Percentiles rank a stretch among this genome's conserved stretches.
Evolutionary conservation across 257 asterid species (phyloP).

Genomic region (Primulina eburnea): DNA sequence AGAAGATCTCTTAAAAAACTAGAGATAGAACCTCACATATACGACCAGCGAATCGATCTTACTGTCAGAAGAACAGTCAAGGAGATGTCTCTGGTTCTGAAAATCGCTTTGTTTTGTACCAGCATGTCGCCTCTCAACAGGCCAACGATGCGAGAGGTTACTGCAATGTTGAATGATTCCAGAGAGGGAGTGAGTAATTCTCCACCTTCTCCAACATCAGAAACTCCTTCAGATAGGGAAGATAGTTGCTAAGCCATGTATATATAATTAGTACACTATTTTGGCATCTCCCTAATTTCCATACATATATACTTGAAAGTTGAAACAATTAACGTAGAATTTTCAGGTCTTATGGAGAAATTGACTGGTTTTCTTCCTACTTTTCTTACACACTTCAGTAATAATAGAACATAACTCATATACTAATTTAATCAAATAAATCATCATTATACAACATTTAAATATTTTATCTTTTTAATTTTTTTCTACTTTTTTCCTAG

Average conservation of each 20-base stretch:
- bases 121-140: conserved; percentile 71
- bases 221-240: conserved; percentile 58
- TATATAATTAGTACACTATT: background rate
- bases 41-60: conserved; percentile 64
- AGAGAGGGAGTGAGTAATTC: conserved; percentile 44
- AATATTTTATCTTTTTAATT: too few species aligned
- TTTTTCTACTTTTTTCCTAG: too few species aligned
- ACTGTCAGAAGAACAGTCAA: conserved; percentile 41
- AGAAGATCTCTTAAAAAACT: conserved; percentile 49
- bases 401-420: too few species aligned
- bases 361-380: background rate
- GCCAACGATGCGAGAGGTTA: conserved; percentile 82
- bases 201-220: conserved; percentile 61
- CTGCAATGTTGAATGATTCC: conserved; percentile 65
- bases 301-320: background rate
- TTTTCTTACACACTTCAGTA: background rate
- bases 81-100: conserved; percentile 79
- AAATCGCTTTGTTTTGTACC: conserved; percentile 80
- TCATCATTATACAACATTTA: too few species aligned
- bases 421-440: too few species aligned
- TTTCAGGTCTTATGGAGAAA: conserved; percentile 26
- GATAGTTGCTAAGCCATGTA: conserved; percentile 39
- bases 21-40: conserved; percentile 40
- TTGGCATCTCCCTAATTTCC: too few species aligned
- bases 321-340: background rate